Evolutionary conservation across 768 basidiomycete species (phyloP), one percentile per base, ranked within the genome.

Genomic region (Krasilnikovozyma curviuscula): DNA sequence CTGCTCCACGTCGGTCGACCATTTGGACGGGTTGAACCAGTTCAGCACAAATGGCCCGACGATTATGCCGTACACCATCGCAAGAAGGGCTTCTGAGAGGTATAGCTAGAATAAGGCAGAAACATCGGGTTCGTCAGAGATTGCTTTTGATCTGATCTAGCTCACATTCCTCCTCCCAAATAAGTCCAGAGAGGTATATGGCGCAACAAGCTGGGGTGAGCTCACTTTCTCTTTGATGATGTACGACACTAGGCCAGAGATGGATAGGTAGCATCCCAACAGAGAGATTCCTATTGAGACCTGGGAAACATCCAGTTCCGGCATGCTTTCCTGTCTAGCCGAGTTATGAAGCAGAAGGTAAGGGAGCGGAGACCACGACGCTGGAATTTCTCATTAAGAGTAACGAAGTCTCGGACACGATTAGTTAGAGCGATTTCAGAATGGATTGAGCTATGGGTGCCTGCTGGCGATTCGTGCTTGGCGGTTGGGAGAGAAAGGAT

Each of bases 201-300:
- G 16, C 30, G 2, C 14, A 49, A 12, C 19, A 30, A 34, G 23
- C 21, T 18, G 6, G 14, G 19, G 18, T 34, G 21, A 33, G 30
- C 10, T 23, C 18, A 67, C 54, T 25, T 58, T 58, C 50, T 68
- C 64, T 46, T 68, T 66, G 38, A 66, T n/a, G 16, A 63, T 50
- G 40, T 65, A 66, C 12, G 57, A 59, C 23, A 66, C 31, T 16
- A 65, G 59, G 0, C 63, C 64, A 34, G 65, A 32, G 4, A 60
- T 29, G 12, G 56, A 53, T 21, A 63, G 52, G 53, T 61, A 63
- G 16, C 40, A 44, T 1, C 49, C 47, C 16, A 23, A 23, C 34
- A 46, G 27, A 5, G 45, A 34, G 7, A 46, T 31, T 14, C 25
- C 45, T n/a, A 46, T 27, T 16, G 45, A 46, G 9, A 38, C 23